Evolutionary conservation across 2,329 filamentous ascomycete species (phyloP).

Genomic region (Penicillium sp.): DNA sequence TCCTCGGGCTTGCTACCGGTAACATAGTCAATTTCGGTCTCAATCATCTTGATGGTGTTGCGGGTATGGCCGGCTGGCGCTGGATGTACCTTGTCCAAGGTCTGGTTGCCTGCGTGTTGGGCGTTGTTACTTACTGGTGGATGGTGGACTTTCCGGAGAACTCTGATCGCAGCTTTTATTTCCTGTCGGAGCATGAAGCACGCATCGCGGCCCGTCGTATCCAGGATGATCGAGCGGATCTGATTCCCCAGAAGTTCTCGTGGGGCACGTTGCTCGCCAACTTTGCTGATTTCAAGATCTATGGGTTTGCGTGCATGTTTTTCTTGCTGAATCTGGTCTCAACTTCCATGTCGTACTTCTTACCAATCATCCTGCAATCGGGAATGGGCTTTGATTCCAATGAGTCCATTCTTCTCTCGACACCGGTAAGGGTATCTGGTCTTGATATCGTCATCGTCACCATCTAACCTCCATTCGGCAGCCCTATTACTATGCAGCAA

Average conservation of each 20-base stretch:
- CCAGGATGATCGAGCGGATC: slow-evolving; percentile 57
- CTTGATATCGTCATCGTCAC: background rate
- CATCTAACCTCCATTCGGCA: slow-evolving; percentile 9
- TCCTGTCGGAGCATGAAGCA: slow-evolving; percentile 54
- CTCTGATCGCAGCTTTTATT: slow-evolving; percentile 52
- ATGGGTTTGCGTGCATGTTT: slow-evolving; percentile 60
- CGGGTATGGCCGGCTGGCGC: slow-evolving; percentile 58
- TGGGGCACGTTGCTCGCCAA: slow-evolving; percentile 53
- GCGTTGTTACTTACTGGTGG: slow-evolving; percentile 62
- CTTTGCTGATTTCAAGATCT: slow-evolving; percentile 57
- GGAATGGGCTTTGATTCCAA: slow-evolving; percentile 53
- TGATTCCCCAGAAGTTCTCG: slow-evolving; percentile 52
- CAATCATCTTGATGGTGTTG: slow-evolving; percentile 56
- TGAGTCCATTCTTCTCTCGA: slow-evolving; percentile 57
- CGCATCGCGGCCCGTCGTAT: slow-evolving; percentile 55
- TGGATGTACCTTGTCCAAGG: slow-evolving; percentile 68
- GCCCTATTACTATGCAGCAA: slow-evolving; percentile 62
- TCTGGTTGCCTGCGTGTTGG: slow-evolving; percentile 55
- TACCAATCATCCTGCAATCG: slow-evolving; percentile 55
- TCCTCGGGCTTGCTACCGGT: slow-evolving; percentile 61
- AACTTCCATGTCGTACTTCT: slow-evolving; percentile 60
- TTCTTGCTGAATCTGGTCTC: slow-evolving; percentile 62
- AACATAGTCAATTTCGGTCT: slow-evolving; percentile 64
- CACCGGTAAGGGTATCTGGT: slow-evolving; percentile 41
- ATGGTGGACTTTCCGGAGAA: slow-evolving; percentile 66